phyloP scores from a whole-genome alignment of 441 rosid genomes.

The Erodium texanum region DNA sequence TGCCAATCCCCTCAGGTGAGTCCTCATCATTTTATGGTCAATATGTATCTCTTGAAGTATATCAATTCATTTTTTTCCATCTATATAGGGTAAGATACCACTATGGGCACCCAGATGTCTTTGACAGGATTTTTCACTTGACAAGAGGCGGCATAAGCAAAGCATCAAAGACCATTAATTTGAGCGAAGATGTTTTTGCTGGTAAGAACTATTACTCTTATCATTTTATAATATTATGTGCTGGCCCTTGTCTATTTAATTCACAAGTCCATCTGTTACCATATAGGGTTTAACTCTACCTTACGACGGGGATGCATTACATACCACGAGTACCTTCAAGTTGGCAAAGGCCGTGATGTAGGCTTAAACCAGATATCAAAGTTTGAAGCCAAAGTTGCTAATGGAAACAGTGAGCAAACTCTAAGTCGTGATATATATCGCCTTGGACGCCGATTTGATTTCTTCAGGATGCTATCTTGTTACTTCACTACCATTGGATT shows the following conservation, averaged over 20 bases:
- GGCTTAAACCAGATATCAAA: slow-evolving; percentile 93
- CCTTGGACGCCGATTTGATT: slow-evolving; percentile 84
- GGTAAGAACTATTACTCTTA: slow-evolving; percentile 37
- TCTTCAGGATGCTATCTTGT: slow-evolving; percentile 93
- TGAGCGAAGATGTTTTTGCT: slow-evolving; percentile 91
- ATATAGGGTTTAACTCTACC: slow-evolving; percentile 70
- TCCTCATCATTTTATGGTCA: background rate
- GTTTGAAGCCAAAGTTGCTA: slow-evolving; percentile 96
- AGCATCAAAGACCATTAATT: slow-evolving; percentile 86
- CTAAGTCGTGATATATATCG: slow-evolving; percentile 87
- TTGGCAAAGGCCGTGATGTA: slow-evolving; percentile 98
- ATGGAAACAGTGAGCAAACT: slow-evolving; percentile 95
- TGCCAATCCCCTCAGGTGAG: slow-evolving; percentile 91
- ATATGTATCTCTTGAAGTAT: background rate
- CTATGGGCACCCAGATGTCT: slow-evolving; percentile 96
- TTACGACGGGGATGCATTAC: slow-evolving; percentile 72
- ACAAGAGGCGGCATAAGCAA: slow-evolving; percentile 98
- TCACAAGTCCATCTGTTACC: slow-evolving; percentile 16
- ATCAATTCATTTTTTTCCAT: slow-evolving; percentile 7
- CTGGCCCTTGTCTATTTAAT: slow-evolving; percentile 13
- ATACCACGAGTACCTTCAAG: slow-evolving; percentile 88
- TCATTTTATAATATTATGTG: slow-evolving; percentile 5
- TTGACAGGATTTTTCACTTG: slow-evolving; percentile 82
- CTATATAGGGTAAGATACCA: slow-evolving; percentile 80
- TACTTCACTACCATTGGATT: slow-evolving; percentile 96